Evolutionary conservation across 2,329 filamentous ascomycete species (phyloP).

Genomic region (Tolypocladium guangdongense): DNA sequence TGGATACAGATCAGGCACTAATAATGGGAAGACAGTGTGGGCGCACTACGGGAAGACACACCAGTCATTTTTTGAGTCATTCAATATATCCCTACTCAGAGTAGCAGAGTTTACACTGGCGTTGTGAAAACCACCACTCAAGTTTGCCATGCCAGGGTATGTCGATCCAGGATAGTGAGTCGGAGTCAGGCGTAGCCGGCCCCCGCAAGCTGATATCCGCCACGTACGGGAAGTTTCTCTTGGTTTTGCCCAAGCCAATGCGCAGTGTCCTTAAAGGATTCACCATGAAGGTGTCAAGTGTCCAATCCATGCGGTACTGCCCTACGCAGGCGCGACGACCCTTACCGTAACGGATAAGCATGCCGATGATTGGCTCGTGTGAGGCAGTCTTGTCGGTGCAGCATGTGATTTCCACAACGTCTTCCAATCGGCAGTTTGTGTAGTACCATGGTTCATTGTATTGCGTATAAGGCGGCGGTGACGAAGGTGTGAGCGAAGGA

Average conservation of each 20-base stretch:
- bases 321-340: slow-evolving; percentile 2
- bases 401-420: slow-evolving; percentile 1
- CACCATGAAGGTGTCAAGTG: background rate
- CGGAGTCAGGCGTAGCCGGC: background rate
- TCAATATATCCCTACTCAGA: background rate
- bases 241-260: slow-evolving; percentile 1
- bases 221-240: background rate
- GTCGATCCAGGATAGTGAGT: slow-evolving; percentile 1
- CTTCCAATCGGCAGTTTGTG: slow-evolving; percentile 1
- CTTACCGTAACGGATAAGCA: background rate
- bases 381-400: background rate
- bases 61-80: background rate
- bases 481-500: background rate
- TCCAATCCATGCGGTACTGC: slow-evolving; percentile 2
- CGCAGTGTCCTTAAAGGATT: background rate
- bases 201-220: background rate
- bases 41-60: background rate
- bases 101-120: slow-evolving; percentile 1
- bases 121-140: slow-evolving; percentile 4
- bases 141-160: slow-evolving; percentile 2
- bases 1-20: background rate
- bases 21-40: background rate
- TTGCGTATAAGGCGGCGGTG: slow-evolving; percentile 1
- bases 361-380: slow-evolving; percentile 1
- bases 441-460: slow-evolving; percentile 3